Percentiles rank a stretch among this genome's conserved stretches.
Evolutionary conservation across 2,329 filamentous ascomycete genomes (phyloP).

Genomic region (Lachnellula arida): DNA sequence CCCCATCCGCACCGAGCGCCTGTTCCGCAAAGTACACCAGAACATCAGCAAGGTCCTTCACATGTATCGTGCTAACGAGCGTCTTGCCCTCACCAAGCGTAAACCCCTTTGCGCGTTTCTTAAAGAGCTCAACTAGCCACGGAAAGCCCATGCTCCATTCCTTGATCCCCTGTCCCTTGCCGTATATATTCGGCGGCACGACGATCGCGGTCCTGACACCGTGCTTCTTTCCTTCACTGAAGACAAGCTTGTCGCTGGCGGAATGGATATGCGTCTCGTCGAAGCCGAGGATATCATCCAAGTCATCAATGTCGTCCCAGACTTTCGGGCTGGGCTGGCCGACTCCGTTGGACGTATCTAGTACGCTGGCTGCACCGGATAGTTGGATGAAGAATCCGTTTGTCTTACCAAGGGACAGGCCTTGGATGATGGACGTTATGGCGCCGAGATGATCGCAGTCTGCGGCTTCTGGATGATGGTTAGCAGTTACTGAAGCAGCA

Average conservation of each 20-base stretch:
- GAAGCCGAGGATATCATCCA: slow-evolving; percentile 39
- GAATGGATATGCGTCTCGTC: slow-evolving; percentile 44
- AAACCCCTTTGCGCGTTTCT: slow-evolving; percentile 44
- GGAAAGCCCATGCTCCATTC: slow-evolving; percentile 46
- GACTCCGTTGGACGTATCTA: slow-evolving; percentile 2
- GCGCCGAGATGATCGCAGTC: slow-evolving; percentile 4
- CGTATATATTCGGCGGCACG: slow-evolving; percentile 54
- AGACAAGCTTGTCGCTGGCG: slow-evolving; percentile 51
- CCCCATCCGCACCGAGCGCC: slow-evolving; percentile 38
- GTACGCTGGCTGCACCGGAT: slow-evolving; percentile 12
- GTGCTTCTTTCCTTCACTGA: slow-evolving; percentile 27
- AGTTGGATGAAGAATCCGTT: slow-evolving; percentile 13
- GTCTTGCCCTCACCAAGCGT: slow-evolving; percentile 47
- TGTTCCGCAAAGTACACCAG: slow-evolving; percentile 48
- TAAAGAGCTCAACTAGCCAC: slow-evolving; percentile 38
- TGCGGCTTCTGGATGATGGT: slow-evolving; percentile 7
- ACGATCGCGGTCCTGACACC: slow-evolving; percentile 50
- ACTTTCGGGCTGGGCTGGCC: slow-evolving; percentile 34
- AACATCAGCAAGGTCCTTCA: slow-evolving; percentile 47
- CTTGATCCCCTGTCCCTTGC: slow-evolving; percentile 47
- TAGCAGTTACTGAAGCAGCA: not conserved
- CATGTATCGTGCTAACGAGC: slow-evolving; percentile 45
- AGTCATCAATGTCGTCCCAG: slow-evolving; percentile 42
- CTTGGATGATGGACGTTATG: slow-evolving; percentile 6
- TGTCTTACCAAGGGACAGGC: slow-evolving; percentile 9